A percentile compares a stretch with the other conserved stretches of the same genome.
phyloP scores from a whole-genome alignment of 352 stramenopile genomes.

The Thraustochytrium striatum region DNA sequence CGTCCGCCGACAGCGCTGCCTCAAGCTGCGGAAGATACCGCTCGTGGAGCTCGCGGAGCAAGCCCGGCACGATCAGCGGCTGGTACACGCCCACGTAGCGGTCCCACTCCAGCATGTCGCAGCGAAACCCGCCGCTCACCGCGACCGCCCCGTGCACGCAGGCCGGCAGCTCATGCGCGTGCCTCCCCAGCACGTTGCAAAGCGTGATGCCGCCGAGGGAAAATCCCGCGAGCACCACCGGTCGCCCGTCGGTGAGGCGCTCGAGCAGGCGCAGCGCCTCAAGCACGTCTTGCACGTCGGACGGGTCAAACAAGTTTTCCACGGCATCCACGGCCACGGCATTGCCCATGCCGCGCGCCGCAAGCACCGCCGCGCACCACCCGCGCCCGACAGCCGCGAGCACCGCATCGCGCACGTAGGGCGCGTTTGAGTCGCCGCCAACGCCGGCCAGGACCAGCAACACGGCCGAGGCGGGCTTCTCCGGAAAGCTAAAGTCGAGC shows the following conservation, averaged over 20 bases:
- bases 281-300: constrained; percentile 13
- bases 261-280: constrained; percentile 11
- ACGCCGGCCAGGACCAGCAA: constrained; percentile 27
- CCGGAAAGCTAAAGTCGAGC: constrained; percentile 5
- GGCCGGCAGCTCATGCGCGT: not conserved
- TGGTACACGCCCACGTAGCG: constrained; percentile 28
- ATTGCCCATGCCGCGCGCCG: constrained; percentile 7
- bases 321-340: not conserved
- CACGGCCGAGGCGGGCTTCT: not conserved
- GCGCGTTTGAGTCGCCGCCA: constrained; percentile 38
- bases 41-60: not conserved
- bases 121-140: constrained; percentile 18
- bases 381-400: not conserved
- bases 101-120: constrained; percentile 14
- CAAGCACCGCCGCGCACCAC: constrained; percentile 16
- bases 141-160: not conserved
- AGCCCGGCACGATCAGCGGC: constrained; percentile 26
- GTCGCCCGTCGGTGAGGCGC: not conserved
- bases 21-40: not conserved
- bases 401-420: constrained; percentile 15
- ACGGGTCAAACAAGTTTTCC: constrained; percentile 6
- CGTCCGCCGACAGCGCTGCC: not conserved
- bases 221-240: constrained; percentile 18
- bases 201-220: constrained; percentile 27
- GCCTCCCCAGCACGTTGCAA: constrained; percentile 11